Evolutionary conservation across 2,329 filamentous ascomycete genomes (phyloP), one percentile per base, ranked within the genome.

Genomic region (Orbilia blumenaviensis): DNA sequence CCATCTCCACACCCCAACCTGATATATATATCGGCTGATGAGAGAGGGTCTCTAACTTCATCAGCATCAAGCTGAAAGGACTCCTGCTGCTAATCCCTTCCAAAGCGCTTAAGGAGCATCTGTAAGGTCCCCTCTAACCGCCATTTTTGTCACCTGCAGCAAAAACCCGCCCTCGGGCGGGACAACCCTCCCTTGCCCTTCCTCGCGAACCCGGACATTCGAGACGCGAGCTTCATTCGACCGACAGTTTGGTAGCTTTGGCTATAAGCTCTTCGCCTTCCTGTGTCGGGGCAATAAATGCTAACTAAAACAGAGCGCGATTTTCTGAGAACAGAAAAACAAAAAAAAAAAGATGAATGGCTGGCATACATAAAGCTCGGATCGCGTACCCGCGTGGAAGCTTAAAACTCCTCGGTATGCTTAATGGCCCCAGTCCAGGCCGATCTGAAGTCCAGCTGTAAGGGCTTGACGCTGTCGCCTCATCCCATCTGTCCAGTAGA

Each of bases 81-180:
- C 54, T 27, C 23, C 25, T 12, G 8, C 3, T 7, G 27, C 29
- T 60, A 60, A 60, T 60, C 36, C 38, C 38, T 38, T 56, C 32
- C 52, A 25, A 56, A 32, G 52, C 52, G 52, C 52, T 38, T 56
- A 54, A 27, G 25, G 52, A 5, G 32, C 32, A 56, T 23, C 29
- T 25, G 52, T 42, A 41, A 60, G 38, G 41, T 44, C 36, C 32
- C 48, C 66, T 69, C 44, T 56, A 63, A 41, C 41, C 44, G 48
- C 42, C 23, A 64, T 41, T 42, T 32, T 71, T 71, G 66, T 69
- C 54, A 69, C 44, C 34, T 71, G 66, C 66, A 56, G 58, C 41
- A 62, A 56, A 48, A 54, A 46, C 44, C 66, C 56, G 66, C 46
- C 29, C 63, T 44, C 66, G 44, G 56, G 27, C 66, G 66, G 66